Conservation (phyloP, 345 rosid genomes). For the Boechera retrofracta region DNA sequence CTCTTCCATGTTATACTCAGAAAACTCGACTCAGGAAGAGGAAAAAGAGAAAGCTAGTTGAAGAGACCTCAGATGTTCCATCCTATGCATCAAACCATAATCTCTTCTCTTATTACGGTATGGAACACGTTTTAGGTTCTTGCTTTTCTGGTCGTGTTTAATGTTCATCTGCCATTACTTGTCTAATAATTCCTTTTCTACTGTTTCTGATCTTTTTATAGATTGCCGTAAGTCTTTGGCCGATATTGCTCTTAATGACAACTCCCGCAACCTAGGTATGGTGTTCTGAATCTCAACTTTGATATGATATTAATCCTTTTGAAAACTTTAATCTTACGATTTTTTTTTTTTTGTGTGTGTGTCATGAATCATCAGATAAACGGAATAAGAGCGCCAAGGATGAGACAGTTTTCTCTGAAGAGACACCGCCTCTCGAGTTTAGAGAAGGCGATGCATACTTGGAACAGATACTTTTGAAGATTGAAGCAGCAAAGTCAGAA, state of each 20-base stretch:
- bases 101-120: constrained; percentile 78
- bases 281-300: constrained; percentile 24
- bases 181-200: constrained; percentile 7
- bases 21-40: constrained; percentile 61
- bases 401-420: constrained; percentile 51
- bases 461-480: constrained; percentile 67
- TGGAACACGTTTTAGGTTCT: constrained; percentile 31
- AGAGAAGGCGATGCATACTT: constrained; percentile 51
- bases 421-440: constrained; percentile 51
- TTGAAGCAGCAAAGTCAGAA: constrained; percentile 58
- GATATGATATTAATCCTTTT: not conserved
- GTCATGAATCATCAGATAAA: constrained; percentile 45
- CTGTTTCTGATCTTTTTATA: constrained; percentile 42
- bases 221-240: constrained; percentile 60
- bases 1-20: constrained; percentile 53
- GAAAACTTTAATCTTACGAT: not conserved
- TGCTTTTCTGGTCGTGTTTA: constrained; percentile 1
- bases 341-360: not conserved
- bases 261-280: constrained; percentile 41
- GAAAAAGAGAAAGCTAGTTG: constrained; percentile 67
- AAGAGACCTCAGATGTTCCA: constrained; percentile 62
- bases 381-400: constrained; percentile 47
- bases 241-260: constrained; percentile 54
- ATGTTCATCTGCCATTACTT: constrained; percentile 24
- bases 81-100: constrained; percentile 57